A percentile compares a stretch with the other conserved stretches of the same genome.
Evolutionary conservation across 169 alveolate genomes (phyloP).

Genomic region (Plasmodium relictum): DNA sequence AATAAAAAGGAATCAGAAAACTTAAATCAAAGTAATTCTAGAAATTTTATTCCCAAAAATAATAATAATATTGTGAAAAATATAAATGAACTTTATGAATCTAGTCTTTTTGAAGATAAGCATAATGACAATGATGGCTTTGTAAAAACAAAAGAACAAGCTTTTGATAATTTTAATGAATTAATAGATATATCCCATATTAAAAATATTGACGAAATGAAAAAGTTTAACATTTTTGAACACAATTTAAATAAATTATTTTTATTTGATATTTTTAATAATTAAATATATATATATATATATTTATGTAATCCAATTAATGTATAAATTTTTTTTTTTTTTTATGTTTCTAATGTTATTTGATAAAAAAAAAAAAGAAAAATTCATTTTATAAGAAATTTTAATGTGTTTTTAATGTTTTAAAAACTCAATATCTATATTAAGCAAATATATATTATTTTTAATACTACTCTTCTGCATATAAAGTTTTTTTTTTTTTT

Average conservation of each 20-base stretch:
- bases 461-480: too few relatives aligned
- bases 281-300: conserved; percentile 1
- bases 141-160: conserved; percentile 42
- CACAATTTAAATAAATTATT: conserved; percentile 65
- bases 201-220: conserved; percentile 61
- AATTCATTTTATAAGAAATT: too few relatives aligned
- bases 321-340: neutral
- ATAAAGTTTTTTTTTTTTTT: too few relatives aligned
- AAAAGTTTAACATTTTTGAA: conserved; percentile 65
- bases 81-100: conserved; percentile 33
- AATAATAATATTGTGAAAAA: conserved; percentile 50
- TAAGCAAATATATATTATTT: too few relatives aligned
- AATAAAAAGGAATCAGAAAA: neutral
- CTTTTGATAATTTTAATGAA: conserved; percentile 36
- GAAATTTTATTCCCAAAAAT: neutral
- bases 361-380: too few relatives aligned
- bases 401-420: too few relatives aligned
- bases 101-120: conserved; percentile 18
- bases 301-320: neutral
- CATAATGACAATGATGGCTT: conserved; percentile 38
- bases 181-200: conserved; percentile 41
- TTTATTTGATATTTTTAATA: conserved; percentile 68
- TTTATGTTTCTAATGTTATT: too few relatives aligned
- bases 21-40: neutral
- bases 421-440: too few relatives aligned